phyloP scores from a whole-genome alignment of 306 rosid species.

The Quercus aquifolioides region DNA sequence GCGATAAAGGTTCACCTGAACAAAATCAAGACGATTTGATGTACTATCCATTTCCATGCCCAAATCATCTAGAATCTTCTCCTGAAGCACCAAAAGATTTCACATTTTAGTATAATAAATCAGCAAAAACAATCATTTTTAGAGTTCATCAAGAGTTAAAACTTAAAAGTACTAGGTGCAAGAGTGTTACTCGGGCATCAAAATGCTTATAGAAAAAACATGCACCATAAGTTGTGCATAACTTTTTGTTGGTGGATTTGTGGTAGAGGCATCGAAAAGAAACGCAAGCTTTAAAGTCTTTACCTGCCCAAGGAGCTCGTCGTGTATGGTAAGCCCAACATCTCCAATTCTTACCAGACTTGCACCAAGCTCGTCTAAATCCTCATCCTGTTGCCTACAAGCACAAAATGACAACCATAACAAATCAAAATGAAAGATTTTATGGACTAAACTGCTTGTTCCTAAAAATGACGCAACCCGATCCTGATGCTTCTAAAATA shows the following conservation, averaged over 20 bases:
- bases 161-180: neutral
- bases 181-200: neutral
- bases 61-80: slow-evolving; percentile 79
- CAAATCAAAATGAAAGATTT: no score
- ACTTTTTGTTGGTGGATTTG: neutral
- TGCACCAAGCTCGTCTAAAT: slow-evolving; percentile 89
- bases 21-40: slow-evolving; percentile 91
- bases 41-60: slow-evolving; percentile 94
- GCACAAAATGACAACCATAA: neutral
- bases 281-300: slow-evolving; percentile 12
- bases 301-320: slow-evolving; percentile 92
- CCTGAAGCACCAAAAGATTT: slow-evolving; percentile 58
- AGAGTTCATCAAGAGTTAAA: neutral
- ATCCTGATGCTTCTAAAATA: no score
- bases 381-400: slow-evolving; percentile 88
- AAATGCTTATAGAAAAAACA: neutral
- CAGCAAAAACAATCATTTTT: neutral
- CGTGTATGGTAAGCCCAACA: slow-evolving; percentile 97
- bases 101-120: neutral
- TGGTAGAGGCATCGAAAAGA: neutral
- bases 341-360: slow-evolving; percentile 96
- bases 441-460: no score
- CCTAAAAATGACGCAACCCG: no score
- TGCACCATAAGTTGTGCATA: neutral
- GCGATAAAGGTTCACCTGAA: slow-evolving; percentile 65